Base-by-base conservation (phyloP, 1,284 basidiomycete genomes). In the Fomitopsis pinicola region DNA sequence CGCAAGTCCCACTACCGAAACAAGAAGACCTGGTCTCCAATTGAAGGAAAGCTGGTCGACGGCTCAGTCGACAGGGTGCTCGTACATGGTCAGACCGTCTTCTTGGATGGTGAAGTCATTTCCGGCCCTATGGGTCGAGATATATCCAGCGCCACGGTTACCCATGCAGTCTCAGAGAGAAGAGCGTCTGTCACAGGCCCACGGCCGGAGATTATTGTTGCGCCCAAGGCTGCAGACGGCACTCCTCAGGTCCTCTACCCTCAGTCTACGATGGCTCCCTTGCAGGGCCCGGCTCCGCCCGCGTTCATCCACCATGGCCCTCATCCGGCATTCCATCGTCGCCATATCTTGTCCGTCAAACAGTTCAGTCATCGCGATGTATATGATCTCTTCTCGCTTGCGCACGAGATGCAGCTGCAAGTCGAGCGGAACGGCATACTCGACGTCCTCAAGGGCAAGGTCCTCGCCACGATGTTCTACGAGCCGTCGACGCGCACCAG, bases 401-500 rank as follows among this genome's bases (percentile, higher is more conserved):
- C 97, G 2, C 91, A 95, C 69, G 97, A 99, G 78, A 97, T 99
- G 94, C 90, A 95, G 58, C 83, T 94, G 40, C 92, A 95, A 72
- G 95, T 98, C 33, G 97, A 99, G 77, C 87, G 95, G 44, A 91
- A 89, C 67, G 95, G 96, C 4, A 86, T 86, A 3, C 81, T 98
- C 61, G 95, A 99, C 71, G 86, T 98, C 58, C 82, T 99, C 45
- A 91, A 89, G 65, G 97, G 97, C 54, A 92, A 90, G 64, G 90
- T 99, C 0, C 84, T 99, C 5, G 95, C 92, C 72, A 97, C 91
- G n/a, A 76, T 98, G 44, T 99, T 99, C 82, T 99, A 97, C 76
- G 97, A 99, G 75, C 94, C 97, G 2, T 98, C 95, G 9, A 99
- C 97, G 1, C 85, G 97, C 58, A 99, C 97, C 1, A 94, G 91